phyloP scores from a whole-genome alignment of 2,329 filamentous ascomycete species.

The Fonsecaea erecta region DNA sequence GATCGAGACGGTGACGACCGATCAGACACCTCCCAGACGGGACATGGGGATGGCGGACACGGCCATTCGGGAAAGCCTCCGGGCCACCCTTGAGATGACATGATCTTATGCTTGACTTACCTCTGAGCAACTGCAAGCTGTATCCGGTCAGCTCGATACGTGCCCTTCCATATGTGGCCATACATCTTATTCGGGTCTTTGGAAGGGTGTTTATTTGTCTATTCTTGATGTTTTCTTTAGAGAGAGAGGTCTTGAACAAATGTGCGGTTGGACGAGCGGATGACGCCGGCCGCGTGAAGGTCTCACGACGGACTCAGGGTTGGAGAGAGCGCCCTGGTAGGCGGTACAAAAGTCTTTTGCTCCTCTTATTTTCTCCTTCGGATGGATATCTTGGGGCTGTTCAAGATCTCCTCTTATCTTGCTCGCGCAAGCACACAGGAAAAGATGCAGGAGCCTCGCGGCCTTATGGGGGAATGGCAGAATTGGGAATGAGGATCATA shows the following conservation, averaged over 20 bases:
- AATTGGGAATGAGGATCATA: not conserved
- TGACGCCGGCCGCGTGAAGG: not conserved
- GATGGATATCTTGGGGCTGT: not conserved
- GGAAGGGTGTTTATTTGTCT: not conserved
- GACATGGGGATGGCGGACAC: conserved; percentile 16
- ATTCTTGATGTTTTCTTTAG: not conserved
- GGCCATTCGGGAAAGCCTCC: conserved; percentile 29
- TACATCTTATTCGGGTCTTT: not conserved
- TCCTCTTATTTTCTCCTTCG: not conserved
- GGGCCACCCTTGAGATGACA: conserved; percentile 31
- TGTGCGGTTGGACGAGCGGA: not conserved
- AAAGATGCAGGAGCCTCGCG: not conserved
- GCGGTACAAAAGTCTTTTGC: conserved; percentile 4
- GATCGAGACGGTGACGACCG: conserved; percentile 24
- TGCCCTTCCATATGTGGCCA: not conserved
- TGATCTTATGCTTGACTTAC: not conserved
- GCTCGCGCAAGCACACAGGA: not conserved
- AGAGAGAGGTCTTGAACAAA: not conserved
- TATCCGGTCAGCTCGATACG: not conserved
- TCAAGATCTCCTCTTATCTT: not conserved
- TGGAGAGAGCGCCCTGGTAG: not conserved
- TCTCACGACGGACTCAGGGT: not conserved
- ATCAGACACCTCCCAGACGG: conserved; percentile 24
- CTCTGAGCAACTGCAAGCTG: not conserved
- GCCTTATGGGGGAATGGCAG: not conserved